Evolutionary conservation across 2,329 filamentous ascomycete genomes (phyloP).

Genomic region (Colletotrichum simmondsii): DNA sequence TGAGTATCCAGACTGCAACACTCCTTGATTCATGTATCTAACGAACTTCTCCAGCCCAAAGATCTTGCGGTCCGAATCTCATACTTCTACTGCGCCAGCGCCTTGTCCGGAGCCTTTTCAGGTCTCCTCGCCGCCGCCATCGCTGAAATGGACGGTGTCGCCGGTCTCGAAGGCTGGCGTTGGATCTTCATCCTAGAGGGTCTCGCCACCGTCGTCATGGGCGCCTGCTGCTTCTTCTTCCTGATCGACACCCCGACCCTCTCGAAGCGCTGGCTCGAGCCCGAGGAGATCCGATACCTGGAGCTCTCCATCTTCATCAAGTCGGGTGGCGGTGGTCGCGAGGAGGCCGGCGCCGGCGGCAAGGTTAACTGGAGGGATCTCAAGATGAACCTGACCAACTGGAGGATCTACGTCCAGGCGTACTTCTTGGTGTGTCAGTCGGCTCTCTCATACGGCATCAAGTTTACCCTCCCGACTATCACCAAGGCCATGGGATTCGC

Average conservation of each 20-base stretch:
- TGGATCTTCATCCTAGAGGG: conserved; percentile 41
- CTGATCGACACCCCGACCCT: conserved; percentile 39
- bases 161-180: conserved; percentile 54
- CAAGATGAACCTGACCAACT: conserved; percentile 42
- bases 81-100: conserved; percentile 77
- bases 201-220: conserved; percentile 43
- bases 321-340: conserved; percentile 33
- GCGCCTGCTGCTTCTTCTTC: conserved; percentile 37
- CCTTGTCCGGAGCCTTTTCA: conserved; percentile 74
- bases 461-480: conserved; percentile 51
- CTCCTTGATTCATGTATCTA: not conserved
- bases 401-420: conserved; percentile 48
- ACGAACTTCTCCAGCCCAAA: conserved; percentile 50
- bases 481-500: conserved; percentile 47
- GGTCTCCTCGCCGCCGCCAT: conserved; percentile 69
- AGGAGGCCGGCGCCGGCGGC: conserved; percentile 39
- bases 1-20: not conserved
- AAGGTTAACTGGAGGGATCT: conserved; percentile 41
- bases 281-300: conserved; percentile 41
- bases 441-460: conserved; percentile 46
- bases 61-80: conserved; percentile 56
- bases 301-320: conserved; percentile 45
- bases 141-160: conserved; percentile 57
- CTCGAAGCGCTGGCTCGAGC: conserved; percentile 40
- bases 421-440: conserved; percentile 44